These are phyloP conservation scores for Colletotrichum cordylinicola DNA, from an alignment of 2,329 filamentous ascomycete genomes.

Conservation along the genomic window DNA sequence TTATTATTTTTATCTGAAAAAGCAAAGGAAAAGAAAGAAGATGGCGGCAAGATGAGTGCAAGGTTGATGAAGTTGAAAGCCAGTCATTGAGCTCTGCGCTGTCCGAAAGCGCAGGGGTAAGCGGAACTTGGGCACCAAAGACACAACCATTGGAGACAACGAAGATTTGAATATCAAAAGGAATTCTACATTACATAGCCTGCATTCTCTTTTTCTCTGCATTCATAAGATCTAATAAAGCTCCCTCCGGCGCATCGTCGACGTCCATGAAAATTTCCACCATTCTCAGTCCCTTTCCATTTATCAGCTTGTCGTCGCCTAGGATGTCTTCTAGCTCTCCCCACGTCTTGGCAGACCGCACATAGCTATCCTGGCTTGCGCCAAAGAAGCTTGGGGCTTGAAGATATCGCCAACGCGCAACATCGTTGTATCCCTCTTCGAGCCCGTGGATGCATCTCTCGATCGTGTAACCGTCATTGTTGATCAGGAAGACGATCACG, in stretches of 20 bases:
- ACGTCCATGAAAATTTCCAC: constrained; percentile 35
- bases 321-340: constrained; percentile 48
- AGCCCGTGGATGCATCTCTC: constrained; percentile 63
- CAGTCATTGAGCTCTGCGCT: background rate
- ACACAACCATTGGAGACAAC: background rate
- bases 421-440: constrained; percentile 59
- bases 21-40: background rate
- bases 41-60: background rate
- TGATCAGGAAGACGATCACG: constrained; percentile 56
- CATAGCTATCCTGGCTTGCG: constrained; percentile 34
- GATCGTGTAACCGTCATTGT: constrained; percentile 66
- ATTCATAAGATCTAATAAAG: background rate
- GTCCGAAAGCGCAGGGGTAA: background rate
- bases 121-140: background rate
- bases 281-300: constrained; percentile 33
- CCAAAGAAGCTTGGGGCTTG: constrained; percentile 55
- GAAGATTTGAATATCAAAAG: background rate
- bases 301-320: constrained; percentile 18
- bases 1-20: background rate
- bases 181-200: accelerated
- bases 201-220: background rate
- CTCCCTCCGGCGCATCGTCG: background rate
- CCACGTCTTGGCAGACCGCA: constrained; percentile 43
- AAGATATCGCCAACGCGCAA: constrained; percentile 57
- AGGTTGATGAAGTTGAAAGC: background rate